Evolutionary conservation across 129 eudicot genomes (phyloP), one percentile per base, ranked within the genome.

Genomic region (Flaveria ramosissima): DNA sequence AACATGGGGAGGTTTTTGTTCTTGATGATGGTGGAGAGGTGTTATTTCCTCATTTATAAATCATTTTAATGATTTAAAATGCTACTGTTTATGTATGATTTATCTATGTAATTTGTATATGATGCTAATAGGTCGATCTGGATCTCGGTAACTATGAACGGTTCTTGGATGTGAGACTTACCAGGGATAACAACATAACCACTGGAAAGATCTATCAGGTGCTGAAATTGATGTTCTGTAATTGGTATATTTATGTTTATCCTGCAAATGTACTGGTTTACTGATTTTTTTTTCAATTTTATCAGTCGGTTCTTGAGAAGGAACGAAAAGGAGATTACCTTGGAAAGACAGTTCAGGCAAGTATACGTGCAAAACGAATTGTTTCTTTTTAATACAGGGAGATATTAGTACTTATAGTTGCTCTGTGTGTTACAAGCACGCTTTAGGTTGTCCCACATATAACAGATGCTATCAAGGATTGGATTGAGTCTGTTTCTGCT

Each of bases 11-110:
- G 84, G 98, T 94, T 84, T 94, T 90, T 26, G 98, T 94, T 71
- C 97, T 94, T 51, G 98, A 94, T 26, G 98, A 91, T 84, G 98
- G 98, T 39, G 97, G 98, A 85, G 98, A 94, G 97, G 98, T 94
- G 61, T 47, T 24, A 51, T 69, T 68, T 65, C 56, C 41, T 41
- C 66, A 69, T 41, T 65, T 43, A 10, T 61, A 19, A 23, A 30
- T 59, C 24, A 19, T 51, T 36, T 73, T 4, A 17, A 39, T 21
- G n/a, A 57, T 15, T 72, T 72, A 4, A 45, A 17, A 51, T 24
- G 4, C 6, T 50, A 24, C 20, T 26, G 14, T 72, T 73, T 63
- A 19, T 73, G 14, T 32, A 30, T 55, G 36, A 17, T 69, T 15
- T 47, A 63, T 78, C 27, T 20, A 56, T 69, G 75, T 43, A 66